Evolutionary conservation across 2,329 filamentous ascomycete genomes (phyloP).

Genomic region (Fusarium pseudograminearum): DNA sequence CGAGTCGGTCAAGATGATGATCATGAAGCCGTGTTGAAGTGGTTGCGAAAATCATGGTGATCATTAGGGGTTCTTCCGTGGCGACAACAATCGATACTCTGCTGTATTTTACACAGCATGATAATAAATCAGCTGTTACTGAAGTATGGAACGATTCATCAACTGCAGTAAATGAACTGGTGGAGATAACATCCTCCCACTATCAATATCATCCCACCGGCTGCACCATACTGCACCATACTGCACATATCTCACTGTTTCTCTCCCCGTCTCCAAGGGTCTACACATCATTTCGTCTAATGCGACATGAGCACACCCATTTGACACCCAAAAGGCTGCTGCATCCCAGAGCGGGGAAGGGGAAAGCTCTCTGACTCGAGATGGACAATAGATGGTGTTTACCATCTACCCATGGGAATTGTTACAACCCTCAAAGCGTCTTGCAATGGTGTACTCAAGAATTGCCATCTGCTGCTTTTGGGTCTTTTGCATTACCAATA

Average conservation of each 20-base stretch:
- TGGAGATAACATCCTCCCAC: slow-evolving; percentile 24
- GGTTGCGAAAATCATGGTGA: slow-evolving; percentile 16
- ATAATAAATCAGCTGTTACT: neutral
- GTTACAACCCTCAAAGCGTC: neutral
- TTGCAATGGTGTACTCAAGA: slow-evolving; percentile 6
- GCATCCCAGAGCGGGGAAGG: slow-evolving; percentile 25
- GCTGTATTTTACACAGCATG: neutral
- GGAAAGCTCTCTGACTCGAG: slow-evolving; percentile 18
- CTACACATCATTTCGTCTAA: slow-evolving; percentile 17
- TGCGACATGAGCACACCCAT: slow-evolving; percentile 28
- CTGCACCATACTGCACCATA: neutral
- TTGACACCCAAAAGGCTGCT: slow-evolving; percentile 1
- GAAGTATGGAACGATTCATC: slow-evolving; percentile 5
- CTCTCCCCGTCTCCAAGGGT: slow-evolving; percentile 15
- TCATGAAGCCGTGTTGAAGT: slow-evolving; percentile 4
- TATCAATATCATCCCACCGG: slow-evolving; percentile 28
- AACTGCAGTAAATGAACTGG: slow-evolving; percentile 27
- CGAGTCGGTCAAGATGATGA: slow-evolving; percentile 42
- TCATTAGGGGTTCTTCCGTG: slow-evolving; percentile 28
- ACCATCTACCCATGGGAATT: neutral
- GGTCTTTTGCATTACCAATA: slow-evolving; percentile 7
- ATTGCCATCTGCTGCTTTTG: slow-evolving; percentile 1
- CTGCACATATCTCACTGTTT: neutral
- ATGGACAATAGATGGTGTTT: slow-evolving; percentile 1
- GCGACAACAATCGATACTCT: neutral